These are phyloP conservation scores for Elymus sibiricus DNA, from an alignment of 176 grass and related monocot genomes.

Conservation along the genomic window DNA sequence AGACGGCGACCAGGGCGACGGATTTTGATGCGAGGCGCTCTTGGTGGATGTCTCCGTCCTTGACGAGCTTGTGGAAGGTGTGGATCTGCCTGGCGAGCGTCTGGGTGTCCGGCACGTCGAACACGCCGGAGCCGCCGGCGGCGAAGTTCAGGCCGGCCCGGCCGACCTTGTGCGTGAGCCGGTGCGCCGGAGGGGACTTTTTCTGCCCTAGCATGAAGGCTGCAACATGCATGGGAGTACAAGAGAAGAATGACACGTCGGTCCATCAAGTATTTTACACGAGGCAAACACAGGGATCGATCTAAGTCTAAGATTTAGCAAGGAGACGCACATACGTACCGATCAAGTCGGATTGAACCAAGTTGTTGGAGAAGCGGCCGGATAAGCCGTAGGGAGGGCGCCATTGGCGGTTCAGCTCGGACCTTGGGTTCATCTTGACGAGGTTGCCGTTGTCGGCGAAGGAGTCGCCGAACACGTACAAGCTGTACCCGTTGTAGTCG, in stretches of 20 bases:
- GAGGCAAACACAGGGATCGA: neutral
- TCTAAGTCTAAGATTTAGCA: neutral
- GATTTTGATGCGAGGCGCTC: neutral
- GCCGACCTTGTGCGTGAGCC: neutral
- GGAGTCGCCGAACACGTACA: neutral
- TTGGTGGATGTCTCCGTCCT: neutral
- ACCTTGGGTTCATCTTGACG: neutral
- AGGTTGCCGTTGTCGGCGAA: conserved; percentile 1
- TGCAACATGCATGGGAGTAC: neutral
- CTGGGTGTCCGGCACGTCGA: neutral
- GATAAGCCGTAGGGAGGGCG: neutral
- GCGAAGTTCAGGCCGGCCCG: neutral
- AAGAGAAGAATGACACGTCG: neutral
- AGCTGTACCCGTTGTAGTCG: neutral
- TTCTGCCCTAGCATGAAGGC: neutral
- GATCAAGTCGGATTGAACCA: neutral
- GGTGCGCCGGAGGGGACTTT: neutral
- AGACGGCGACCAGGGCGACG: neutral
- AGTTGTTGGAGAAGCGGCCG: neutral
- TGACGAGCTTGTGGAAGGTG: neutral
- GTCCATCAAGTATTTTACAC: neutral
- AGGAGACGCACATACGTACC: neutral
- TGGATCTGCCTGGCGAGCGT: neutral
- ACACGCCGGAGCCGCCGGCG: neutral
- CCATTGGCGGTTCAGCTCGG: neutral